Base-by-base conservation (phyloP, 805 yeast genomes). In the Ascoidea rubescens region DNA sequence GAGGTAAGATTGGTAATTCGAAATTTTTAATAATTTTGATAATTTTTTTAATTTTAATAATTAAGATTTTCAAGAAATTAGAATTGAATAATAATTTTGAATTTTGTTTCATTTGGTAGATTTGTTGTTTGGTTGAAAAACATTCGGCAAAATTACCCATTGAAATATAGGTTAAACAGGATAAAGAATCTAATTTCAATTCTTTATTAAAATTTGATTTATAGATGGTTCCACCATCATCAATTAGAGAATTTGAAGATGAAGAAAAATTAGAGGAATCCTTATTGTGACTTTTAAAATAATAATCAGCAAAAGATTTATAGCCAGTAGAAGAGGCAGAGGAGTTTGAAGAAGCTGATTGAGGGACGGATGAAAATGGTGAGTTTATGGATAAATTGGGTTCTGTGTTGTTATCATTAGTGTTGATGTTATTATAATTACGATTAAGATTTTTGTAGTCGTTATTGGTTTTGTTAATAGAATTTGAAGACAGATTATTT, bases 111-210 rank as follows among this genome's bases (percentile, higher is more conserved):
- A 70, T 67, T 2, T 50, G 37, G 2, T 47, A 48, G n/a, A 58
- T 50, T 32, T 66, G 67, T 30, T 59, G 56, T 4, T 55, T 47
- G 28, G 58, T 57, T 37, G 55, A 55, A 5, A 52, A 50, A 5
- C 56, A 52, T 12, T 57, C 58, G 1, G 63, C 67, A 50, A 56
- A 66, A 5, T 57, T 48, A 4, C 71, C 71, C 61, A 63, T 57
- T 14, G 58, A 57, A 14, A 66, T 56, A 51, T 67, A 67, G 3
- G 54, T 50, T 31, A 67, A 54, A 44, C 57, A 50, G 14, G 61
- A 52, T 33, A 64, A 48, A n/a, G 53, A 42, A 21, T 37, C 43
- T 10, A 37, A 37, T 37, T 37, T 8, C 8, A 14, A 8, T 14
- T 37, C 14, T 21, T 37, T 37, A 37, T 37, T 37, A 10, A 37